Conservation (phyloP, 176 grass and related monocot genomes). For the Tuctoria greenei region DNA sequence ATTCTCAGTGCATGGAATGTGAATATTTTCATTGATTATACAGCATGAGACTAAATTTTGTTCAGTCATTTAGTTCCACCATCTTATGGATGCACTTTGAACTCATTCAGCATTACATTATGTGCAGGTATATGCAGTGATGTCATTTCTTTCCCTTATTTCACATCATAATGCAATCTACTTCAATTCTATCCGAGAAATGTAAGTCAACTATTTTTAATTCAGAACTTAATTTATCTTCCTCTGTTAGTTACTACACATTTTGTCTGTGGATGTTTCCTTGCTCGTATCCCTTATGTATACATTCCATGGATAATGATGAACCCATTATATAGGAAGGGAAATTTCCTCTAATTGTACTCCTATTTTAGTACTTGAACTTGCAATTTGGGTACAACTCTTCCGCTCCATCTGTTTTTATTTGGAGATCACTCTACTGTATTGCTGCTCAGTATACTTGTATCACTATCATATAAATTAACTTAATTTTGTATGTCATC, state of each 20-base stretch:
- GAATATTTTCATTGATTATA: neutral
- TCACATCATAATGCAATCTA: constrained; percentile 58
- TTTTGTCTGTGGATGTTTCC: neutral
- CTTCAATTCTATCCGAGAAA: constrained; percentile 82
- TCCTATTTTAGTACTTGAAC: neutral
- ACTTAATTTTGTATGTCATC: neutral
- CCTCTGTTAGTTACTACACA: neutral
- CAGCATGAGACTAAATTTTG: neutral
- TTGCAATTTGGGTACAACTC: neutral
- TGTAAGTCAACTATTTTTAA: constrained; percentile 52
- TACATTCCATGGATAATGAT: neutral
- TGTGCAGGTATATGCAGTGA: constrained; percentile 83
- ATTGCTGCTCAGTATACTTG: neutral
- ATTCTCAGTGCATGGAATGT: neutral
- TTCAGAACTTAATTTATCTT: neutral
- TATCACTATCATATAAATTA: neutral
- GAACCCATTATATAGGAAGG: neutral
- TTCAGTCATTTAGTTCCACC: neutral
- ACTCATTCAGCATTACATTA: constrained; percentile 5
- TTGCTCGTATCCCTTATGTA: neutral
- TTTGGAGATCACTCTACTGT: too few relatives aligned
- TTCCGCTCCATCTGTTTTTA: neutral
- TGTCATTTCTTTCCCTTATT: constrained; percentile 85
- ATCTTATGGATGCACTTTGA: neutral
- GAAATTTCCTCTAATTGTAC: neutral